phyloP scores from a whole-genome alignment of 352 stramenopile genomes.

The Thalassiosira livingstoniorum region DNA sequence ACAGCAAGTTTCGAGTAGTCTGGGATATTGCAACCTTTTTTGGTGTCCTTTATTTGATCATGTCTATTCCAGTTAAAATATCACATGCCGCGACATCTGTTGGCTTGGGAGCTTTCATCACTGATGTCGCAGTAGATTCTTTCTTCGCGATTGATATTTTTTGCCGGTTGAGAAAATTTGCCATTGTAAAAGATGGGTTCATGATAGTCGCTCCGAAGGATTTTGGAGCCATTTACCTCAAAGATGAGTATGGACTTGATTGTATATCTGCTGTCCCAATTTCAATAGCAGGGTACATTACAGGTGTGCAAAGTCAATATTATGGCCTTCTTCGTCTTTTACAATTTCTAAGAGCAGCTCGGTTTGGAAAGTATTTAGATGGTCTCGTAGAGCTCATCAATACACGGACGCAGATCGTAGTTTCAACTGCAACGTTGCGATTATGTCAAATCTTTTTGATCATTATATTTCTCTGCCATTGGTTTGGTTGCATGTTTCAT shows the following conservation, averaged over 20 bases:
- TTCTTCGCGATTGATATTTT: slow-evolving; percentile 68
- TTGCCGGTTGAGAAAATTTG: slow-evolving; percentile 58
- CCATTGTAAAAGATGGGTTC: slow-evolving; percentile 61
- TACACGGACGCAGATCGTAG: slow-evolving; percentile 45
- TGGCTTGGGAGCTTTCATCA: slow-evolving; percentile 13
- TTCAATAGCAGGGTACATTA: slow-evolving; percentile 47
- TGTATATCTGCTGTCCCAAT: slow-evolving; percentile 44
- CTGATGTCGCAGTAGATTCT: slow-evolving; percentile 58
- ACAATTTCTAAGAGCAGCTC: slow-evolving; percentile 57
- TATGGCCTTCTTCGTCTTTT: slow-evolving; percentile 60
- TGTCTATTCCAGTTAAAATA: slow-evolving; percentile 60
- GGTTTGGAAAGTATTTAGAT: slow-evolving; percentile 64
- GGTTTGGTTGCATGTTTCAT: slow-evolving; percentile 63
- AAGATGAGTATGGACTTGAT: slow-evolving; percentile 49
- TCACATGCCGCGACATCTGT: slow-evolving; percentile 43
- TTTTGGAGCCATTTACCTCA: slow-evolving; percentile 65
- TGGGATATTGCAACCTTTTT: slow-evolving; percentile 56
- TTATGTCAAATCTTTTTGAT: slow-evolving; percentile 66
- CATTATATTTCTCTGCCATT: slow-evolving; percentile 71
- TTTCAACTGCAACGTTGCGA: slow-evolving; percentile 59
- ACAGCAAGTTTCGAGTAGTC: slow-evolving; percentile 46
- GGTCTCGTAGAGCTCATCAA: slow-evolving; percentile 51
- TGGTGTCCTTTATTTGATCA: slow-evolving; percentile 47
- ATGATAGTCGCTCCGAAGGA: slow-evolving; percentile 45
- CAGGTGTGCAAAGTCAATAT: slow-evolving; percentile 19